Conservation (phyloP, 192 early-diverging fungal species). For the Backusella circina region DNA sequence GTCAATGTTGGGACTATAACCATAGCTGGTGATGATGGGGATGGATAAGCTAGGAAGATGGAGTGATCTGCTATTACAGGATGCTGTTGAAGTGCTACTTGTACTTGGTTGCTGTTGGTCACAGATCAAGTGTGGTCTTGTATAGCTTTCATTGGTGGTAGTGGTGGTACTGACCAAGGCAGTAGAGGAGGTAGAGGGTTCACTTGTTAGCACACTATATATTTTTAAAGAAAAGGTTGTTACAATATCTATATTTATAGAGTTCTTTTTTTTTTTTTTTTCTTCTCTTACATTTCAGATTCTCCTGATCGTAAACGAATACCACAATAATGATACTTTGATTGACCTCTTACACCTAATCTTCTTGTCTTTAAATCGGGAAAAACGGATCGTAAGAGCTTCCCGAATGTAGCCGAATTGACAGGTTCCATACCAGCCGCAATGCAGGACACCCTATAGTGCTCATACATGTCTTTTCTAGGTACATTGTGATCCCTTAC, state of each 20-base stretch:
- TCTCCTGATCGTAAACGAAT: slow-evolving; percentile 21
- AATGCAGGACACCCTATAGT: slow-evolving; percentile 39
- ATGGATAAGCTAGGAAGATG: neutral
- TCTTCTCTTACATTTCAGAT: neutral
- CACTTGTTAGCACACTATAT: neutral
- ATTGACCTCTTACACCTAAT: slow-evolving; percentile 41
- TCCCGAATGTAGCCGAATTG: slow-evolving; percentile 52
- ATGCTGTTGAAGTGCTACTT: neutral
- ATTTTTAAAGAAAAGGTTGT: no score
- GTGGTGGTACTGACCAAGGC: neutral
- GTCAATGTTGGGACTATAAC: neutral
- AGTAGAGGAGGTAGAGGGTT: neutral
- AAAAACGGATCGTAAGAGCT: slow-evolving; percentile 45
- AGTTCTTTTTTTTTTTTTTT: neutral
- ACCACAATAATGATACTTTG: slow-evolving; percentile 49
- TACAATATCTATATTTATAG: no score
- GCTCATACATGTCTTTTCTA: slow-evolving; percentile 41
- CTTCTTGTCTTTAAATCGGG: slow-evolving; percentile 47
- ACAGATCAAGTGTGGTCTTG: neutral
- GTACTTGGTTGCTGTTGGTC: neutral
- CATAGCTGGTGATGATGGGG: neutral
- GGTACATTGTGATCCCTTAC: slow-evolving; percentile 39
- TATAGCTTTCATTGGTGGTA: neutral
- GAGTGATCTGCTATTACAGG: neutral
- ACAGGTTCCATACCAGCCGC: slow-evolving; percentile 35